Conservation (phyloP, 331 rosid species). For the Ulmus americana region DNA sequence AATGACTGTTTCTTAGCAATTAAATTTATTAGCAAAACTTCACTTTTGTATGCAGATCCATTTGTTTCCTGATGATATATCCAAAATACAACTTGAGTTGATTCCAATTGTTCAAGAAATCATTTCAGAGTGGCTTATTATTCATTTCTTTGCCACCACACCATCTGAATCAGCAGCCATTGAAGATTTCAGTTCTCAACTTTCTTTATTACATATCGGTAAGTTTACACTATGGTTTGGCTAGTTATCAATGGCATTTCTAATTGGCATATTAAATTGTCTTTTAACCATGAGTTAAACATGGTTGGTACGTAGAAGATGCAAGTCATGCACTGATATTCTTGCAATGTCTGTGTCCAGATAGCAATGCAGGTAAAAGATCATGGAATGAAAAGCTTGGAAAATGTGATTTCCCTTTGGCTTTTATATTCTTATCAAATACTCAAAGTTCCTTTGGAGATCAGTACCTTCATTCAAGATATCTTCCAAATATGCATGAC, state of each 20-base stretch:
- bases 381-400: constrained; percentile 76
- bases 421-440: constrained; percentile 56
- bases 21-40: not conserved
- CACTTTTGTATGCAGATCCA: constrained; percentile 47
- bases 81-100: constrained; percentile 63
- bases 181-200: constrained; percentile 83
- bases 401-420: constrained; percentile 68
- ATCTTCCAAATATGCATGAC: constrained; percentile 42
- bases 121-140: constrained; percentile 73
- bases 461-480: constrained; percentile 32
- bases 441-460: constrained; percentile 44
- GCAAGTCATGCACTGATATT: not conserved
- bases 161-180: constrained; percentile 62
- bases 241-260: constrained; percentile 1
- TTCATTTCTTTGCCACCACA: constrained; percentile 66
- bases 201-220: constrained; percentile 85
- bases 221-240: constrained; percentile 20
- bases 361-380: constrained; percentile 41
- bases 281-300: not conserved
- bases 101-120: constrained; percentile 83
- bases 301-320: not conserved
- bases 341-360: constrained; percentile 34
- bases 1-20: not conserved
- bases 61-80: constrained; percentile 58
- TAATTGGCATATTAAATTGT: not conserved